Conservation (phyloP, 176 grass and related monocot species). For the Triticum timopheevii region DNA sequence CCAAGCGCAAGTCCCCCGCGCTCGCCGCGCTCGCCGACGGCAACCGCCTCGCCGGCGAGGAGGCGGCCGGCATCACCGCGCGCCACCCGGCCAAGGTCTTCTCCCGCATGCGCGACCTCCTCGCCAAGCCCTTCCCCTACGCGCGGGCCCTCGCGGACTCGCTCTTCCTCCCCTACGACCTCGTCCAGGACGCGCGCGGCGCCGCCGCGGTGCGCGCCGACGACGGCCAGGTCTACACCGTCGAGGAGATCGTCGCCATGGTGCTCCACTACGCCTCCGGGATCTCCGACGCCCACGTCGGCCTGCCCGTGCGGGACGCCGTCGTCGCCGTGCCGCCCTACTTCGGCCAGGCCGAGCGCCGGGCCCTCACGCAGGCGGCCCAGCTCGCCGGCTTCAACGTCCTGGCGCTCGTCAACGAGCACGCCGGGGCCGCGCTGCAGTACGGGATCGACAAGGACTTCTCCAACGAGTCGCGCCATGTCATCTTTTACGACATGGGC, state of each 20-base stretch:
- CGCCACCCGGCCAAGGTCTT: conserved; percentile 91
- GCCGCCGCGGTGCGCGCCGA: conserved; percentile 59
- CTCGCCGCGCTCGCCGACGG: conserved; percentile 70
- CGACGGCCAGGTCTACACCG: conserved; percentile 66
- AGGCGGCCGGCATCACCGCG: conserved; percentile 82
- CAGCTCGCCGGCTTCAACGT: conserved; percentile 89
- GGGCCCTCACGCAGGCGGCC: conserved; percentile 71
- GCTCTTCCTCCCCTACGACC: conserved; percentile 82
- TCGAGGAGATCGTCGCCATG: conserved; percentile 91
- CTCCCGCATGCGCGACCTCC: conserved; percentile 73
- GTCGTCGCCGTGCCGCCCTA: conserved; percentile 86
- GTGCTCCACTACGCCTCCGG: conserved; percentile 72
- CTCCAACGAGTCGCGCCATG: conserved; percentile 74
- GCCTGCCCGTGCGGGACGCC: conserved; percentile 70
- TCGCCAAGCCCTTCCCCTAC: conserved; percentile 70
- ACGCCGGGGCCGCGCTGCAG: conserved; percentile 93
- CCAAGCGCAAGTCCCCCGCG: conserved; percentile 95
- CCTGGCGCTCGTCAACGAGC: conserved; percentile 89
- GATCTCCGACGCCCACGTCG: conserved; percentile 72
- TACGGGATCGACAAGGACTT: conserved; percentile 99
- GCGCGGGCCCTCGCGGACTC: conserved; percentile 51
- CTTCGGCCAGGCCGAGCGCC: conserved; percentile 87
- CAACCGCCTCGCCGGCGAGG: conserved; percentile 84
- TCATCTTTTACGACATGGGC: conserved; percentile 97
- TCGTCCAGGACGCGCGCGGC: conserved; percentile 82